These are phyloP conservation scores for Cymodocea nodosa DNA, from an alignment of 116 monocot genomes.

Conservation along the genomic window DNA sequence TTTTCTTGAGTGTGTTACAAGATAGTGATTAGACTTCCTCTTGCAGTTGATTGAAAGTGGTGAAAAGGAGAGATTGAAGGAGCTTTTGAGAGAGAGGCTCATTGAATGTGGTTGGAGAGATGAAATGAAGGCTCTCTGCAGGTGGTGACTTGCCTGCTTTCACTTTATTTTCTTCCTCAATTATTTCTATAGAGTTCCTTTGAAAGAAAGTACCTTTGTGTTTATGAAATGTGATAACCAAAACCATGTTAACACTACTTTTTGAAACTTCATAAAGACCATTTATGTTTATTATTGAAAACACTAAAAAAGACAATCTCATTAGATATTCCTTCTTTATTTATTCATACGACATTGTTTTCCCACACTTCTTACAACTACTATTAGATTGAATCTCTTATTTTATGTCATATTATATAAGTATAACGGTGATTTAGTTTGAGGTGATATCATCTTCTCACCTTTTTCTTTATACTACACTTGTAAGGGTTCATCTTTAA, in stretches of 20 bases:
- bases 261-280: too few species aligned
- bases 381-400: too few species aligned
- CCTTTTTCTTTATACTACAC: neutral
- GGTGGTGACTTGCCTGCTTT: constrained; percentile 21
- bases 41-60: constrained; percentile 81
- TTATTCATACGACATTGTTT: too few species aligned
- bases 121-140: constrained; percentile 94
- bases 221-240: too few species aligned
- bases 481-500: neutral
- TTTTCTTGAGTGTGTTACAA: neutral
- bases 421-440: too few species aligned
- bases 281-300: too few species aligned
- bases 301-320: too few species aligned
- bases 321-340: too few species aligned
- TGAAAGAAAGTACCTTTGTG: neutral
- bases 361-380: too few species aligned
- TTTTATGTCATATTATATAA: too few species aligned
- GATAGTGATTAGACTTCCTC: neutral
- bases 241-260: too few species aligned
- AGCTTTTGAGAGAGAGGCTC: constrained; percentile 79
- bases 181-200: neutral
- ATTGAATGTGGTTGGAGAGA: constrained; percentile 95
- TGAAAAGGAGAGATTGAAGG: constrained; percentile 98
- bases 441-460: neutral
- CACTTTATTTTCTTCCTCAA: neutral